These are phyloP conservation scores for Malus fusca DNA, from an alignment of 306 rosid genomes.

Conservation along the genomic window DNA sequence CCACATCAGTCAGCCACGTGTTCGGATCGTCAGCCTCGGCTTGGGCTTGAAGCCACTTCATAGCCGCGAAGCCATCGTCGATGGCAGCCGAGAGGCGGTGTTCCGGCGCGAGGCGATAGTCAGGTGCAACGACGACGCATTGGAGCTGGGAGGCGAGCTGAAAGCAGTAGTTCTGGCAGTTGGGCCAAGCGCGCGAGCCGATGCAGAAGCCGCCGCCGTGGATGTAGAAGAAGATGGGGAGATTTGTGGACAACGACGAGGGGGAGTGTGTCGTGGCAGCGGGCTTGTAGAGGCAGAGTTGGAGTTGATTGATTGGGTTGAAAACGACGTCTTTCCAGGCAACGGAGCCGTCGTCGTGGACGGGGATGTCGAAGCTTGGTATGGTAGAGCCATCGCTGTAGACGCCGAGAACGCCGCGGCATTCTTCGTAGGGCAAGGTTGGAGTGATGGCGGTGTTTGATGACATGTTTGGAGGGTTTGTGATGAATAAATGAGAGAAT, in stretches of 20 bases:
- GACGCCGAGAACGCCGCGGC: conserved; percentile 74
- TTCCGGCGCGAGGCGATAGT: conserved; percentile 80
- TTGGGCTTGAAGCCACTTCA: conserved; percentile 61
- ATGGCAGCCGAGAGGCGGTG: conserved; percentile 61
- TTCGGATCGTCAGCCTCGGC: conserved; percentile 39
- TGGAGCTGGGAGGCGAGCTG: conserved; percentile 44
- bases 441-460: neutral
- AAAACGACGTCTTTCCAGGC: conserved; percentile 70
- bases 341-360: conserved; percentile 50
- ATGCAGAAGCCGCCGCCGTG: conserved; percentile 96
- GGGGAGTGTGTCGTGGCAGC: neutral
- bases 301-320: conserved; percentile 35
- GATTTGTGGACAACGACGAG: conserved; percentile 5
- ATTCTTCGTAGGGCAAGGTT: conserved; percentile 30
- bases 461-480: conserved; percentile 1
- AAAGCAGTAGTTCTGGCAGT: conserved; percentile 71
- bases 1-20: conserved; percentile 53
- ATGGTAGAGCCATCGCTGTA: conserved; percentile 64
- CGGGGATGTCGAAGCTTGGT: conserved; percentile 44
- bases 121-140: conserved; percentile 51
- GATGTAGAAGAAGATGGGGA: conserved; percentile 62
- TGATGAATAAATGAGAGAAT: neutral
- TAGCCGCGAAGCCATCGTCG: conserved; percentile 50
- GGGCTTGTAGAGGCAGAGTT: conserved; percentile 73
- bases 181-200: conserved; percentile 89